Percentiles rank a stretch among this genome's conserved stretches.
These are phyloP conservation scores for Beauveria medogensis DNA, from an alignment of 2,329 filamentous ascomycete genomes.

Conservation along the genomic window DNA sequence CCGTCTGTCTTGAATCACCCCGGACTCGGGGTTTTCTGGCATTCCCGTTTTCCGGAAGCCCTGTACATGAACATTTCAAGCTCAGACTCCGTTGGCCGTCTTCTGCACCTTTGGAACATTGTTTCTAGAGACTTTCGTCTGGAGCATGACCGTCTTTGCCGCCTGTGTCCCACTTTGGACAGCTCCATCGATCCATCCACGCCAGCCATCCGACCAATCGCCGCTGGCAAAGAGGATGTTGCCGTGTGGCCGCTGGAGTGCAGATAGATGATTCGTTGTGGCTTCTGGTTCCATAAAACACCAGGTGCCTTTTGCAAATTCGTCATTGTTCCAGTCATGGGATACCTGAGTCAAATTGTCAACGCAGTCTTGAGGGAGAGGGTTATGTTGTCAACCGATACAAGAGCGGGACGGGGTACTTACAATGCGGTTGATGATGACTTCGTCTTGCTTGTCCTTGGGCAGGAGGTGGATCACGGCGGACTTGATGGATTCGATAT, in stretches of 20 bases:
- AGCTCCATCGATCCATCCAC: background rate
- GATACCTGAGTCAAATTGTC: background rate
- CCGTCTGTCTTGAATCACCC: too few species aligned
- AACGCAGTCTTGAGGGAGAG: background rate
- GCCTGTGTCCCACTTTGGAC: background rate
- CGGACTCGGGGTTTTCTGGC: too few species aligned
- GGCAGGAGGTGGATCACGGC: background rate
- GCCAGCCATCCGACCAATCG: background rate
- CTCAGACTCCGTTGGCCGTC: background rate
- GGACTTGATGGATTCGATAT: background rate
- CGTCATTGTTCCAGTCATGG: background rate
- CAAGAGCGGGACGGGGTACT: background rate
- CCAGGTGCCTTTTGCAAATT: background rate
- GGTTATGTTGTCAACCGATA: background rate
- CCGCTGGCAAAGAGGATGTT: background rate
- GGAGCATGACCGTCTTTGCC: background rate
- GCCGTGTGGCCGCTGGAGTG: background rate
- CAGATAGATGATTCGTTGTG: background rate
- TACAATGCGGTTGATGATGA: background rate
- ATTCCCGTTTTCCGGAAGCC: too few species aligned
- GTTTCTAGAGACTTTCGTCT: background rate
- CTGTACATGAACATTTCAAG: too few species aligned
- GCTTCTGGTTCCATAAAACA: background rate
- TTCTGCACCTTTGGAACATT: background rate
- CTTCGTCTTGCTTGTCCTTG: background rate